Base-by-base conservation (phyloP, 768 basidiomycete species). In the Leccinellum rugosiceps region DNA sequence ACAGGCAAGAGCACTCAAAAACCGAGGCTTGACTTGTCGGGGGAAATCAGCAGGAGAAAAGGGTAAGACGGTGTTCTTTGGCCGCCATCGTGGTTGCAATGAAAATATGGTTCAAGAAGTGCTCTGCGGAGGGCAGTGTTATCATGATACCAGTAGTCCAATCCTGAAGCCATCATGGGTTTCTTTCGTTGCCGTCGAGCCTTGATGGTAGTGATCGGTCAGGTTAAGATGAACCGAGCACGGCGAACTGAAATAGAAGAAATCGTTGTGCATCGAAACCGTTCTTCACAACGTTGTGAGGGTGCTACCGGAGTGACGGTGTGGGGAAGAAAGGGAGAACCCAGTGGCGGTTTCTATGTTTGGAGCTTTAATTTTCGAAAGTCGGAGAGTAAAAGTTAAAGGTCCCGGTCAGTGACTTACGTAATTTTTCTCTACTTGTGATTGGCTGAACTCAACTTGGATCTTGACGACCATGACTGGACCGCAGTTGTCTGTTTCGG, bases 401-500 rank as follows among this genome's bases (percentile, higher is more conserved):
- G 45, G 45, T 25, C 23, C 13, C 13, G 45, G 19, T 9, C 4
- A 45, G 15, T 14, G 9, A 15, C 6, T 6, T 53, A 43, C 19
- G 19, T 43, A 19, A 41, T 19, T 10, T 3, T 10, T n/a, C 7
- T 6, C 52, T 19, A n/a, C 32, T 13, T 43, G 15, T 43, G 56
- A 58, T 65, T 53, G 56, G 53, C 30, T 51, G 45, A 41, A 48
- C 28, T 44, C 41, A 47, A 26, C 17, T 44, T n/a, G 11, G 32
- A 11, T 13, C 21, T 35, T 51, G 41, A 53, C 52, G 49, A n/a
- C 38, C n/a, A n/a, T n/a, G 52, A 32, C 32, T 32, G 14, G 32
- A 32, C 14, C 38, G 38, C 21, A 46, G 54, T 17, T 55, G 47
- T 55, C 44, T 13, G 52, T 52, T 57, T 23, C 50, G 56, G 31